These are phyloP conservation scores for Rhodotorula glutinis DNA, from an alignment of 1,284 basidiomycete genomes.

Conservation along the genomic window DNA sequence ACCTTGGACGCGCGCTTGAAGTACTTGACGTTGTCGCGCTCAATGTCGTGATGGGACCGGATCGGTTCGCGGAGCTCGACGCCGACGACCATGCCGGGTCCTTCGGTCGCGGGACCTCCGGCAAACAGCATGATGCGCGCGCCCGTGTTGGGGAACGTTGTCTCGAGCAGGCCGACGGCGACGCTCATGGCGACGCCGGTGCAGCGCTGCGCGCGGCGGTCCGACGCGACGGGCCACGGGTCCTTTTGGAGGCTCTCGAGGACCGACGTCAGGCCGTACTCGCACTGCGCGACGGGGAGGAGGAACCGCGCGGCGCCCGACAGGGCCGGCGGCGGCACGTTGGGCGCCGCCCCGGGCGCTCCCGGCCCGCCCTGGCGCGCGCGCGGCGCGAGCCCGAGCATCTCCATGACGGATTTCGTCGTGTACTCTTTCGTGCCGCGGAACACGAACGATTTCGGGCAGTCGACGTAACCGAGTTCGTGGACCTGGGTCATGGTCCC, in stretches of 20 bases:
- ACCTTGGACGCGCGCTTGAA: conserved; percentile 96
- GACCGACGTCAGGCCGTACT: conserved; percentile 94
- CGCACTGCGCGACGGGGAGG: conserved; percentile 86
- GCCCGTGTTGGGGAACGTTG: conserved; percentile 92
- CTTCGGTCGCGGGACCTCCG: conserved; percentile 95
- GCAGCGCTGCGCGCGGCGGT: conserved; percentile 91
- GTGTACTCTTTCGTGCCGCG: conserved; percentile 97
- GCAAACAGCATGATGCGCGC: conserved; percentile 95
- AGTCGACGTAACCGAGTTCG: conserved; percentile 93
- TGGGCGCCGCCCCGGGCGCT: conserved; percentile 57
- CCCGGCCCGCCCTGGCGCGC: conserved; percentile 48
- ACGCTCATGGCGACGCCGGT: conserved; percentile 93
- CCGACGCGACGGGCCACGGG: conserved; percentile 95
- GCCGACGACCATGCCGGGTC: conserved; percentile 93
- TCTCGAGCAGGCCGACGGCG: conserved; percentile 92
- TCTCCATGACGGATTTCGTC: conserved; percentile 96
- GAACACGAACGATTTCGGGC: conserved; percentile 98
- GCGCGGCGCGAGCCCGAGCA: conserved; percentile 80
- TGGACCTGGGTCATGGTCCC: conserved; percentile 75
- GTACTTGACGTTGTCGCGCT: conserved; percentile 94
- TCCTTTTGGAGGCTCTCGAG: conserved; percentile 85
- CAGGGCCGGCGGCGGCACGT: conserved; percentile 67
- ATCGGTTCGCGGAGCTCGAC: conserved; percentile 97
- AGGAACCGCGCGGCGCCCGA: conserved; percentile 91
- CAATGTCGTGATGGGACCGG: conserved; percentile 98